These are phyloP conservation scores for Pascua sp. DNA, from an alignment of 1,284 basidiomycete genomes.

Conservation along the genomic window DNA sequence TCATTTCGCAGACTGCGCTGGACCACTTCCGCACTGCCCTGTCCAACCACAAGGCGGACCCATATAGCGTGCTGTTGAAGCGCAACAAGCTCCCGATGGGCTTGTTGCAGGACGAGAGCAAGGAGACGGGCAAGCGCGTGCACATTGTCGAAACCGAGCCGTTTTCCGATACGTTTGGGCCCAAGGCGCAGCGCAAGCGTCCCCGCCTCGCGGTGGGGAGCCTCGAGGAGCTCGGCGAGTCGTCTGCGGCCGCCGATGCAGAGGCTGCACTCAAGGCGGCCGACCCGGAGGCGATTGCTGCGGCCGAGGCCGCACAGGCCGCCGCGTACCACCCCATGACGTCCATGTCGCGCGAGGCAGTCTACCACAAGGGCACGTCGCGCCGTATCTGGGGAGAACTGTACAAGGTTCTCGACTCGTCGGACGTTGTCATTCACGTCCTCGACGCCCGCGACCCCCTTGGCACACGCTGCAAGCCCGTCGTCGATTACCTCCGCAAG, in stretches of 20 bases:
- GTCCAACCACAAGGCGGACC: slow-evolving; percentile 76
- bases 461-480: slow-evolving; percentile 94
- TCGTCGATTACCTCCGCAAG: slow-evolving; percentile 89
- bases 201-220: slow-evolving; percentile 77
- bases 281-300: slow-evolving; percentile 29
- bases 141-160: slow-evolving; percentile 94
- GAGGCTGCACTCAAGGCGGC: slow-evolving; percentile 14
- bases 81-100: slow-evolving; percentile 95
- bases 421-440: slow-evolving; percentile 93
- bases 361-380: slow-evolving; percentile 89
- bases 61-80: slow-evolving; percentile 85
- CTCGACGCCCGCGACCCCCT: slow-evolving; percentile 94
- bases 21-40: slow-evolving; percentile 91
- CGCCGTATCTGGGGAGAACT: slow-evolving; percentile 94
- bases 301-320: slow-evolving; percentile 32
- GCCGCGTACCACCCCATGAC: slow-evolving; percentile 36
- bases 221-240: slow-evolving; percentile 78
- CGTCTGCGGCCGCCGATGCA: slow-evolving; percentile 54
- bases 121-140: slow-evolving; percentile 76
- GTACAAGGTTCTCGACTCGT: slow-evolving; percentile 99
- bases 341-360: slow-evolving; percentile 62
- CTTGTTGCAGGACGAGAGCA: slow-evolving; percentile 78
- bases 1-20: slow-evolving; percentile 91
- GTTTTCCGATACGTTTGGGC: slow-evolving; percentile 86
- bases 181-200: slow-evolving; percentile 85